Evolutionary conservation across 257 asterid genomes (phyloP).

Genomic region (Rauvolfia tetraphylla): DNA sequence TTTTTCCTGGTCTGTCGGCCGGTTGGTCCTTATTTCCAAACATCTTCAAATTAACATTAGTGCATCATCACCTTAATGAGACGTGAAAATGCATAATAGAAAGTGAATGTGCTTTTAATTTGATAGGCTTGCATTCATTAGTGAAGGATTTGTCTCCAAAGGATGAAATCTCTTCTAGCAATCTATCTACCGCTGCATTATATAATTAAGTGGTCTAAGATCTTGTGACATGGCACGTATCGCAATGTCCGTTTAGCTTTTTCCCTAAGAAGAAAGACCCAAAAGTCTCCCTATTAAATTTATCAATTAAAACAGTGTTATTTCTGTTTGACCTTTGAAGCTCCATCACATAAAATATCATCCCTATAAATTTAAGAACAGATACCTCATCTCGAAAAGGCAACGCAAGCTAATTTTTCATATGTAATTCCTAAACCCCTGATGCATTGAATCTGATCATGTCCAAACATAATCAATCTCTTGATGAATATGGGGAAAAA

Average conservation of each 20-base stretch:
- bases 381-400: slow-evolving; percentile 8
- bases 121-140: too few species aligned
- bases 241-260: neutral
- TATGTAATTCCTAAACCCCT: neutral
- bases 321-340: slow-evolving; percentile 4
- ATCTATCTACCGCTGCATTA: too few species aligned
- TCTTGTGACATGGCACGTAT: too few species aligned
- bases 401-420: slow-evolving; percentile 5
- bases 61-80: too few species aligned
- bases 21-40: neutral
- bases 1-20: too few species aligned
- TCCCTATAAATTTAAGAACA: slow-evolving; percentile 4
- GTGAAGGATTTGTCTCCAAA: too few species aligned
- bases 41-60: too few species aligned
- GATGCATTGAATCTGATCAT: slow-evolving; percentile 15
- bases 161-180: too few species aligned
- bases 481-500: neutral
- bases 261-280: neutral
- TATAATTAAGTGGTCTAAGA: too few species aligned
- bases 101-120: too few species aligned
- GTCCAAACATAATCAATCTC: neutral
- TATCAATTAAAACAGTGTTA: slow-evolving; percentile 3
- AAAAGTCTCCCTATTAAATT: neutral
- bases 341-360: slow-evolving; percentile 7
- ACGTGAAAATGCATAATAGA: too few species aligned